Evolutionary conservation across 2,329 filamentous ascomycete genomes (phyloP).

Genomic region (Thielaviopsis euricoi): DNA sequence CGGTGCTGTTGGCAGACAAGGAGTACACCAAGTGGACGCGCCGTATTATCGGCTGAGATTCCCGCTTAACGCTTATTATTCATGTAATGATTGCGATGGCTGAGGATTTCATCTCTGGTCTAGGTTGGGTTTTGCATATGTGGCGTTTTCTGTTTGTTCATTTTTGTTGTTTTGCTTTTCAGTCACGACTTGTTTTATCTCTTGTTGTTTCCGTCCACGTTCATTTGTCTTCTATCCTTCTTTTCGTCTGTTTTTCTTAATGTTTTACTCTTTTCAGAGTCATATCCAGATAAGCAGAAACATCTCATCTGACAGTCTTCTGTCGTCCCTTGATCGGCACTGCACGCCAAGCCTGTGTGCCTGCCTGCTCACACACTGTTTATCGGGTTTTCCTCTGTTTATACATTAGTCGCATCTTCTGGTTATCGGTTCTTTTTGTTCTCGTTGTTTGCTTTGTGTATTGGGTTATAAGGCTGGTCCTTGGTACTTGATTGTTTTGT

Average conservation of each 20-base stretch:
- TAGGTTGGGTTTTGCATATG: background rate
- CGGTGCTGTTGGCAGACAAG: slow-evolving; percentile 14
- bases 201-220: background rate
- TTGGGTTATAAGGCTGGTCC: background rate
- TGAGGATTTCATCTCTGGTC: background rate
- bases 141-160: background rate
- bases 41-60: slow-evolving; percentile 10
- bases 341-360: too few relatives aligned
- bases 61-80: background rate
- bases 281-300: background rate
- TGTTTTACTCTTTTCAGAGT: background rate
- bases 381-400: background rate
- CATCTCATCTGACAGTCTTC: background rate
- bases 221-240: background rate
- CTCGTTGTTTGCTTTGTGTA: background rate
- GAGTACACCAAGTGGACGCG: slow-evolving; percentile 19
- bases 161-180: background rate
- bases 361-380: background rate
- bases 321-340: background rate
- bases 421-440: background rate
- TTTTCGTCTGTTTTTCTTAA: background rate
- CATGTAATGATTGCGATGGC: background rate
- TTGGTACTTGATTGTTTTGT: background rate
- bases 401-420: background rate
- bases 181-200: background rate